Evolutionary conservation across 768 basidiomycete genomes (phyloP).

Genomic region (Lentinula aciculospora): DNA sequence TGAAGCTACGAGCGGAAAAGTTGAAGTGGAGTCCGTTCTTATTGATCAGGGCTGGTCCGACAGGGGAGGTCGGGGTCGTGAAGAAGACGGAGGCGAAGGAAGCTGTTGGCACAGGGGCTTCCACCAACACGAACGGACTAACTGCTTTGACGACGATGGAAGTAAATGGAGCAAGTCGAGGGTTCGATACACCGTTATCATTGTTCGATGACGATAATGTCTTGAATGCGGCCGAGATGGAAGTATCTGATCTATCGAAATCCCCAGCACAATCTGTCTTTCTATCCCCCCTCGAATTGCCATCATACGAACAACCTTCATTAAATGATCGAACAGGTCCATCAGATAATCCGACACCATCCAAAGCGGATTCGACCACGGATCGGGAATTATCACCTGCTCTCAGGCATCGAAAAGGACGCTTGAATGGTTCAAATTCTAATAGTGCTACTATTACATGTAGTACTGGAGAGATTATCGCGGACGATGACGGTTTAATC

Average conservation of each 20-base stretch:
- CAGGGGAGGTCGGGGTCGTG: conserved; percentile 22
- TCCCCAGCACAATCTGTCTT: neutral
- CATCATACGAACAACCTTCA: neutral
- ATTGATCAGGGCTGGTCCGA: conserved; percentile 35
- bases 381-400: neutral
- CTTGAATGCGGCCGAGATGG: conserved; percentile 14
- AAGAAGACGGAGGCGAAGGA: conserved; percentile 13
- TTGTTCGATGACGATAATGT: conserved; percentile 23
- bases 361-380: neutral
- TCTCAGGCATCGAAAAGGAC: neutral
- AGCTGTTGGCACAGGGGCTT: conserved; percentile 13
- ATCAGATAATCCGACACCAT: neutral
- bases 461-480: neutral
- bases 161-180: conserved; percentile 5
- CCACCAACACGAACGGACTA: conserved; percentile 10
- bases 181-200: conserved; percentile 11
- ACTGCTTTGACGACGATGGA: conserved; percentile 6
- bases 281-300: neutral
- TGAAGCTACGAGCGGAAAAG: conserved; percentile 72
- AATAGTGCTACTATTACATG: neutral
- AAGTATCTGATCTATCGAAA: conserved; percentile 2
- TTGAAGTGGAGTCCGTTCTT: conserved; percentile 96
- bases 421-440: neutral
- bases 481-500: neutral
- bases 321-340: neutral